phyloP scores from a whole-genome alignment of 169 alveolate species.

The Plasmodium yoelii region DNA sequence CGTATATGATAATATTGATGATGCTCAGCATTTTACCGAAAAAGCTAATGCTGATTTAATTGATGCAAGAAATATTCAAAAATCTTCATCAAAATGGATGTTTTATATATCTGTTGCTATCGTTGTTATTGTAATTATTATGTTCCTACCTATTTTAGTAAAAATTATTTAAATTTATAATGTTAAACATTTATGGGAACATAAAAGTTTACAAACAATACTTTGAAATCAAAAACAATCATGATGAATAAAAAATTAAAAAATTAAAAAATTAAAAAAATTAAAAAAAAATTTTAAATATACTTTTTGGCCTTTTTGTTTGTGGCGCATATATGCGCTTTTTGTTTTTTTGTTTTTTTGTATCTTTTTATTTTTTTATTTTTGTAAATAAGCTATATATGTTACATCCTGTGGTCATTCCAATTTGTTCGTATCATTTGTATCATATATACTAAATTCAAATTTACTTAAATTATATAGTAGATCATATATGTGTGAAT shows the following conservation, averaged over 20 bases:
- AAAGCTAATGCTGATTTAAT: conserved; percentile 73
- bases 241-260: not conserved
- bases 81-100: conserved; percentile 63
- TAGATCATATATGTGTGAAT: too few species aligned
- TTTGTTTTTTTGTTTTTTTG: too few species aligned
- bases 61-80: conserved; percentile 60
- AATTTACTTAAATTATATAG: too few species aligned
- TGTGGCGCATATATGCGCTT: not conserved
- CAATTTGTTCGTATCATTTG: too few species aligned
- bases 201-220: not conserved
- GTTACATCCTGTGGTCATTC: too few species aligned
- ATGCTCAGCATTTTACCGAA: conserved; percentile 74
- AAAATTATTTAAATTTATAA: not conserved
- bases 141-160: conserved; percentile 45
- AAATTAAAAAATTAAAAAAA: too few species aligned
- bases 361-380: conserved; percentile 1
- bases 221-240: not conserved
- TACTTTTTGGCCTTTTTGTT: not conserved
- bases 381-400: not conserved
- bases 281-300: too few species aligned
- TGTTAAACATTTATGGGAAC: not conserved
- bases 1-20: conserved; percentile 49
- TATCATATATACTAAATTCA: too few species aligned
- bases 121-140: conserved; percentile 29
- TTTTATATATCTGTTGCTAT: conserved; percentile 48